Evolutionary conservation across 2,329 filamentous ascomycete species (phyloP).

Genomic region (Colletotrichum sp.): DNA sequence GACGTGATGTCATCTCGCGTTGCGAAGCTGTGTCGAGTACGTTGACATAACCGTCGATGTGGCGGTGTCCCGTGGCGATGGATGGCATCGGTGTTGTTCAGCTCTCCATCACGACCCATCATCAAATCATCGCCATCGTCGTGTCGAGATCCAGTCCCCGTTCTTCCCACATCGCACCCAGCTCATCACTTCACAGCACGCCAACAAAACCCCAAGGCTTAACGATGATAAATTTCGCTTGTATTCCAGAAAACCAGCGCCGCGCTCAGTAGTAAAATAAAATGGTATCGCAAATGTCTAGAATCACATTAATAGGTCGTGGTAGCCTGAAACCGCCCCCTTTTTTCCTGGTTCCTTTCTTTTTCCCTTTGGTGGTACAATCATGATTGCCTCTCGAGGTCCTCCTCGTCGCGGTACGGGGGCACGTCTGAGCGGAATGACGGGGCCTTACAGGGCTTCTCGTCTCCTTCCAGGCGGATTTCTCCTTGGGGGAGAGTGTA

Average conservation of each 20-base stretch:
- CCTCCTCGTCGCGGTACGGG: background rate
- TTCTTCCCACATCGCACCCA: background rate
- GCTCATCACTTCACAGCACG: background rate
- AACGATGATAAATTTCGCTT: background rate
- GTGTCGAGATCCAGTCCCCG: too few species aligned
- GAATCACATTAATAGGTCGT: conserved; percentile 4
- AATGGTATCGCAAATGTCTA: conserved; percentile 13
- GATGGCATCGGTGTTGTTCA: background rate
- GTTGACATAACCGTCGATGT: fast-evolving
- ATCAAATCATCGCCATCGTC: background rate
- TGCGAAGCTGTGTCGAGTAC: background rate
- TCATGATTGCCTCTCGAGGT: background rate
- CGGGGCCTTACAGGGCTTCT: background rate
- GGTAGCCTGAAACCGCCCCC: background rate
- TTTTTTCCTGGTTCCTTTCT: background rate
- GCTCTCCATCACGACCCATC: background rate
- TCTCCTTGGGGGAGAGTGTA: conserved; percentile 1
- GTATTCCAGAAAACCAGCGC: conserved; percentile 2
- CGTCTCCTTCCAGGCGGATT: conserved; percentile 6
- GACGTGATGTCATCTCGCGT: background rate
- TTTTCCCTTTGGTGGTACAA: background rate
- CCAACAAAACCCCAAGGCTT: background rate
- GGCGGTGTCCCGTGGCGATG: too few species aligned
- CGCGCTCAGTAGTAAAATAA: conserved; percentile 5
- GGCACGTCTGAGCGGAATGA: conserved; percentile 6